Evolutionary conservation across 352 stramenopile species (phyloP), one percentile per base, ranked within the genome.

Genomic region (Elongisporangium anandrum): DNA sequence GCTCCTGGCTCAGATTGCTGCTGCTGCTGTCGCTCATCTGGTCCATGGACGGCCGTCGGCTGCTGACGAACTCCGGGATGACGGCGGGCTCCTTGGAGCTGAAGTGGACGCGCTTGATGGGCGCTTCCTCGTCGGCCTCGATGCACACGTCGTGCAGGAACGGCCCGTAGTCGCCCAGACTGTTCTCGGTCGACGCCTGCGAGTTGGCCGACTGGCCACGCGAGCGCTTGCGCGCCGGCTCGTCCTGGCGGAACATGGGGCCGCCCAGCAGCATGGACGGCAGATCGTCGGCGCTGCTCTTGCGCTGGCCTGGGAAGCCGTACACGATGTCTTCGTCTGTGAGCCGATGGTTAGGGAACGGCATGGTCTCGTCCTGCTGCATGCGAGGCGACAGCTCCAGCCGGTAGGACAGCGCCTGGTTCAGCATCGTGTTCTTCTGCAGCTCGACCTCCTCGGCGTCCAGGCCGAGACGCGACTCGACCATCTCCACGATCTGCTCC

Each of bases 391-490:
- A 91, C 1, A 92, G 70, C 59, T 90, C 85, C 41, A 92, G 63
- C 21, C 85, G 69, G 53, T 95, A 88, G 51, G 83, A 79, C 60
- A 95, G 72, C 57, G 85, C 81, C 26, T 70, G 75, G 59, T 95
- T 95, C 9, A 95, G 65, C 56, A 95, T 65, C 55, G 85, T 95
- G 57, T 95, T 95, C 50, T 85, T 72, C 61, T 93, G 81, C 24
- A 95, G 53, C 20, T 81, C 59, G 24, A 77, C 56, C 57, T 93
- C 83, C 9, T 89, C 79, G 13, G 49, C 62, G 16, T 82, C 75
- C 3, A 94, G 62, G 3, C 77, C 76, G 41, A 80, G 69, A 19
- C 77, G 75, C 38, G 67, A 72, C 13, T 68, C 66, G 52, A 94
- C 63, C 50, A 82, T 75, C 47, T 85, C 72, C 4, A 69, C 65